These are phyloP conservation scores for Leccinum truebloodii DNA, from an alignment of 768 basidiomycete species.

Conservation along the genomic window DNA sequence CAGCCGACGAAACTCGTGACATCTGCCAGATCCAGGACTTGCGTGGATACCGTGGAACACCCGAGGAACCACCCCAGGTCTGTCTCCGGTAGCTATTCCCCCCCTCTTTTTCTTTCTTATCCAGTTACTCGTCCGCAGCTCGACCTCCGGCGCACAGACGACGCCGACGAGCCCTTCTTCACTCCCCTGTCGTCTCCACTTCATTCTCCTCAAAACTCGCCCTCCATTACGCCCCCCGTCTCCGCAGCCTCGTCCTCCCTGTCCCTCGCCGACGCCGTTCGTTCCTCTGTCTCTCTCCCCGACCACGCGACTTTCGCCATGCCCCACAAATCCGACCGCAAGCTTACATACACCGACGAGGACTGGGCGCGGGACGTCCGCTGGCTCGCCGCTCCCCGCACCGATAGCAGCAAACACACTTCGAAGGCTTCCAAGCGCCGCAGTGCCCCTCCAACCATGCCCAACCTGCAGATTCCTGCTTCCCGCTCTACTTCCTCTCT, in stretches of 20 bases:
- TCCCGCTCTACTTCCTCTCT: conserved; percentile 28
- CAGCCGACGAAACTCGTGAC: conserved; percentile 24
- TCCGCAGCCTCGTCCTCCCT: conserved; percentile 34
- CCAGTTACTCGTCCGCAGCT: conserved; percentile 13
- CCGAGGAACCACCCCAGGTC: conserved; percentile 21
- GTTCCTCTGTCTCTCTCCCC: conserved; percentile 31
- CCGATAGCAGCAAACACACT: conserved; percentile 17
- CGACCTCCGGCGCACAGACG: conserved; percentile 19
- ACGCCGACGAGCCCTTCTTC: conserved; percentile 53
- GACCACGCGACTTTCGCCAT: conserved; percentile 27
- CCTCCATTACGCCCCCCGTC: conserved; percentile 24
- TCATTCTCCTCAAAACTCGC: conserved; percentile 19
- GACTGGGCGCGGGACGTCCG: conserved; percentile 71
- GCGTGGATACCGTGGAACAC: conserved; percentile 9
- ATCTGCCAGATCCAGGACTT: conserved; percentile 3
- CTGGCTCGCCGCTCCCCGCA: conserved; percentile 52
- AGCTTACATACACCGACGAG: conserved; percentile 48
- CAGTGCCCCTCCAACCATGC: conserved; percentile 17
- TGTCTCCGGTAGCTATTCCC: conserved; percentile 6
- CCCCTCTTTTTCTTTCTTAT: conserved; percentile 6
- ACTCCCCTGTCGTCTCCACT: conserved; percentile 32
- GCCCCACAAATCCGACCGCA: conserved; percentile 23
- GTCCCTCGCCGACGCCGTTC: conserved; percentile 37
- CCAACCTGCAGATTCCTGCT: conserved; percentile 6
- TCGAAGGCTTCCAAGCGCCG: conserved; percentile 23